A percentile compares a stretch with the other conserved stretches of the same genome.
Conservation (phyloP, 192 early-diverging fungal species). For the Coemansia sp. region DNA sequence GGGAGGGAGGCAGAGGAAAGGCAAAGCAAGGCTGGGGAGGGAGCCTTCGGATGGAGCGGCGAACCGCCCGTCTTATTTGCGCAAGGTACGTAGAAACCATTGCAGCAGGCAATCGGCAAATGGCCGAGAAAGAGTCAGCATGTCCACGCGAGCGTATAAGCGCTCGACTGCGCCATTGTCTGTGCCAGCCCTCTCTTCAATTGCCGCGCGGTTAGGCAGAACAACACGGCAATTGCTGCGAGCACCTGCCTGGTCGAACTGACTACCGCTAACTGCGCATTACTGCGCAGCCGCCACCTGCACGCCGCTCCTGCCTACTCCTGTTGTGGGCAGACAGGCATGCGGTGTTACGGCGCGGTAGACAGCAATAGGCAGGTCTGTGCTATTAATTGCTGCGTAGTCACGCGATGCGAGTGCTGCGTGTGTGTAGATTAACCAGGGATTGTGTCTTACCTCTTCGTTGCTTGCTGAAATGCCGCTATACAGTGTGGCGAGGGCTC, state of each 20-base stretch:
- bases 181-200: not conserved
- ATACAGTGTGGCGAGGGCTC: constrained; percentile 40
- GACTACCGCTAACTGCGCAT: not conserved
- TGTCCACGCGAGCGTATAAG: no score
- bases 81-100: constrained; percentile 2
- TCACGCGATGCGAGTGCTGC: no score
- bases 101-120: no score
- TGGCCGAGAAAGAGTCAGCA: no score
- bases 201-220: no score
- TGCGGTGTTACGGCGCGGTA: no score
- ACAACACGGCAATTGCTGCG: no score
- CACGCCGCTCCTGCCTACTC: not conserved
- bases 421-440: no score
- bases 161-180: constrained; percentile 4
- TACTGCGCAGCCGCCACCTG: constrained; percentile 3
- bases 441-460: constrained; percentile 26
- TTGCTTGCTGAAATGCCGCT: constrained; percentile 20
- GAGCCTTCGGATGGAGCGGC: constrained; percentile 12
- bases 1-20: constrained; percentile 16
- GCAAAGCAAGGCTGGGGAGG: constrained; percentile 10
- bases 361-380: no score
- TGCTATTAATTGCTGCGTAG: no score
- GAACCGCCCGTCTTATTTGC: constrained; percentile 15
- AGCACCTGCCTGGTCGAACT: no score
- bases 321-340: no score